These are phyloP conservation scores for Cryptococcus hybrid DNA, from an alignment of 1,284 basidiomycete species.

Conservation along the genomic window DNA sequence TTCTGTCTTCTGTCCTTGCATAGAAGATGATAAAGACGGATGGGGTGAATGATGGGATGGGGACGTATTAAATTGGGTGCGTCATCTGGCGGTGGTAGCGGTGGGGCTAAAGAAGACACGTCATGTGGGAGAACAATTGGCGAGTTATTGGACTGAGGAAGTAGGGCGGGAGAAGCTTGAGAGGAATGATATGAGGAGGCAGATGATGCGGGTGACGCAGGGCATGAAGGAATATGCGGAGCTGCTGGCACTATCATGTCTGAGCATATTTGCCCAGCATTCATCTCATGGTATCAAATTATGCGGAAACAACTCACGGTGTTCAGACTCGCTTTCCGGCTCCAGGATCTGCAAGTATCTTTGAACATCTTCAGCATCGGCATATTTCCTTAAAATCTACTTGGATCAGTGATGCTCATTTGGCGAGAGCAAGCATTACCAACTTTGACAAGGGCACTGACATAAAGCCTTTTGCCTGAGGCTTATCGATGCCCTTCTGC, in stretches of 20 bases:
- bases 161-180: constrained; percentile 31
- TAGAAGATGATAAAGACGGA: constrained; percentile 23
- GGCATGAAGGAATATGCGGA: not conserved
- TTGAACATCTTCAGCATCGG: not conserved
- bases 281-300: too few species aligned
- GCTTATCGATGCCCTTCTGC: constrained; percentile 72
- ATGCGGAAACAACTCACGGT: constrained; percentile 63
- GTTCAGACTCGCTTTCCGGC: constrained; percentile 68
- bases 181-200: constrained; percentile 44
- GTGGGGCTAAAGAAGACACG: constrained; percentile 8
- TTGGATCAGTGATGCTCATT: not conserved
- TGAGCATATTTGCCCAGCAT: not conserved
- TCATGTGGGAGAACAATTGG: constrained; percentile 33
- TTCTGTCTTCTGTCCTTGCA: not conserved
- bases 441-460: constrained; percentile 62
- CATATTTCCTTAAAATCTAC: constrained; percentile 77
- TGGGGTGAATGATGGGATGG: constrained; percentile 35
- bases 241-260: not conserved
- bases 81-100: constrained; percentile 41
- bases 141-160: not conserved
- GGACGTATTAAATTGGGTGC: constrained; percentile 42
- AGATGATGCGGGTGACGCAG: constrained; percentile 38
- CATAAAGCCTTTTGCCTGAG: constrained; percentile 85
- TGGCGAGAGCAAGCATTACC: too few species aligned
- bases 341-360: constrained; percentile 52